Evolutionary conservation across 495 filamentous ascomycete species (phyloP).

Genomic region (Aspergillus mulundensis): DNA sequence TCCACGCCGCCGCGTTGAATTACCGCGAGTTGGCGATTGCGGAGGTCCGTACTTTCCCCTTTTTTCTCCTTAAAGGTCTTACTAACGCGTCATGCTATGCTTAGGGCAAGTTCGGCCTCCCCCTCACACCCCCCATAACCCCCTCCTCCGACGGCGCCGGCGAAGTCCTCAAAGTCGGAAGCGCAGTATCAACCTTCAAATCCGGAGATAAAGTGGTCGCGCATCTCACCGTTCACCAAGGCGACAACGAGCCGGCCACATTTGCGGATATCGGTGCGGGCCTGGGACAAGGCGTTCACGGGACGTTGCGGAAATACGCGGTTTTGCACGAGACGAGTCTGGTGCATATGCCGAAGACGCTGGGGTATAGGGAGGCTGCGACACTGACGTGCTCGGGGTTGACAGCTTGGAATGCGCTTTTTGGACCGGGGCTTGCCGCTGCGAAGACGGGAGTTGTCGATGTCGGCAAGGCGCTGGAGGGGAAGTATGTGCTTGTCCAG

Average conservation of each 20-base stretch:
- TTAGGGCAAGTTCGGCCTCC: conserved; percentile 17
- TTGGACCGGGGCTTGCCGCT: conserved; percentile 46
- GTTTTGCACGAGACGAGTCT: conserved; percentile 74
- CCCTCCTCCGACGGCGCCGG: conserved; percentile 66
- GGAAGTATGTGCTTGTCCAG: conserved; percentile 38
- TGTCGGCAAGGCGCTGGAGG: background rate
- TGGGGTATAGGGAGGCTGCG: conserved; percentile 21
- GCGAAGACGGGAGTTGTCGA: conserved; percentile 34
- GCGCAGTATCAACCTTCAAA: conserved; percentile 12
- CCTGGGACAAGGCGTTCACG: conserved; percentile 60
- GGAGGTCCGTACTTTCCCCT: conserved; percentile 26
- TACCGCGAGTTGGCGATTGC: conserved; percentile 68
- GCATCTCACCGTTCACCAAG: conserved; percentile 17
- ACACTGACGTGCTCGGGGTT: conserved; percentile 27
- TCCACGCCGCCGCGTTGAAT: conserved; percentile 66
- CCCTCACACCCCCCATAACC: conserved; percentile 47
- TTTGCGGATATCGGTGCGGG: conserved; percentile 37
- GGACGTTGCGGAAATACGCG: conserved; percentile 62
- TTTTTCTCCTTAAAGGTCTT: background rate
- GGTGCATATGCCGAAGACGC: conserved; percentile 23
- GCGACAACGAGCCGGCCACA: conserved; percentile 48
- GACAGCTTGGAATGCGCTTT: conserved; percentile 48
- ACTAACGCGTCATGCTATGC: background rate
- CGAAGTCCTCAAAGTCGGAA: conserved; percentile 47
- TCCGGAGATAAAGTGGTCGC: conserved; percentile 18